Base-by-base conservation (phyloP, 352 stramenopile species). In the Phytopythium ostracodes region DNA sequence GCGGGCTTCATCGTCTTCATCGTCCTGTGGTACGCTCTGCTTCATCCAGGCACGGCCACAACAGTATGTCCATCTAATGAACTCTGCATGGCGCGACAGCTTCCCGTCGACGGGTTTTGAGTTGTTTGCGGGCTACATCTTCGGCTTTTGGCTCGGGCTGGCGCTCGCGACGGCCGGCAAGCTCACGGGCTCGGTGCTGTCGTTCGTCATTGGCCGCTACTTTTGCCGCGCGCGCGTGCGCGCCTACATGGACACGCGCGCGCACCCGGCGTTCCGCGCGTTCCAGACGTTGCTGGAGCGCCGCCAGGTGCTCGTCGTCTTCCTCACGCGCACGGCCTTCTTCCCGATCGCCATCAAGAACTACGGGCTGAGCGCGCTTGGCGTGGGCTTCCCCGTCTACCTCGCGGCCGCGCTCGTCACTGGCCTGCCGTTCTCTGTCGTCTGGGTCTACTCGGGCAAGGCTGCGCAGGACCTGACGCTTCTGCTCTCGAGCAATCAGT, bases 331-430 rank as follows among this genome's bases (percentile, higher is more conserved):
- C 29, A 79, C 85, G 24, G 84, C 84, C 29, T 92, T 91, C 62
- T 92, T 94, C 62, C 84, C 84, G 14, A 94, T 94, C 64, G 84
- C 81, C 43, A 74, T 94, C 70, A 94, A 94, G 62, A 94, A 94
- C 64, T 94, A 94, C 61, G 84, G 84, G 38, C 81, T 94, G 25
- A 94, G 84, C 60, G 82, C 91, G 29, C 65, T 94, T 17, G 80
- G 91, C 57, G 84, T 94, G 20, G 66, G 57, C 27, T 92, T 92
- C 33, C 56, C 67, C 14, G 75, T 92, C 9, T 94, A 76, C 43
- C 85, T 89, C 54, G 64, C 77, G 36, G 80, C 84, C 9, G 82
- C 81, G 46, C 58, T 94, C 46, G 43, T 91, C 31, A 89, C 84
- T 4, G 84, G 84, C 0, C 57, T 91, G 7, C 75, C 77, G 20